phyloP scores from a whole-genome alignment of 345 rosid genomes.

The Syzygium oleosum region DNA sequence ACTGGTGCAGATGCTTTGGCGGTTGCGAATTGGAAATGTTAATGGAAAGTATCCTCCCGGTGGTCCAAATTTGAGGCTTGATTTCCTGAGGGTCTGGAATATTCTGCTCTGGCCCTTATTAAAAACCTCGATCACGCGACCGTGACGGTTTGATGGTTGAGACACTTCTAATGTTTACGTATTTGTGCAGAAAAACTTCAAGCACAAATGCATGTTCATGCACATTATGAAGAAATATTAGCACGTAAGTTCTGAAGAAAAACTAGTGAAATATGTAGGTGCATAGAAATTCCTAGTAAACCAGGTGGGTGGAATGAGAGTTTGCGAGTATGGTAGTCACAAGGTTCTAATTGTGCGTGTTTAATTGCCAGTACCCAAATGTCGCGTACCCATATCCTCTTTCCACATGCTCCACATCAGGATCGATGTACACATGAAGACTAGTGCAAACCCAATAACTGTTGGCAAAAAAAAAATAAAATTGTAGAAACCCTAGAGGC shows the following conservation, averaged over 20 bases:
- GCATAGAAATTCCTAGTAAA: not conserved
- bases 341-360: too few species aligned
- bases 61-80: conserved; percentile 78
- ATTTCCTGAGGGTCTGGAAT: conserved; percentile 56
- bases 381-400: too few species aligned
- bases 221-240: fast-evolving
- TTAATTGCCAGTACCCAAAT: too few species aligned
- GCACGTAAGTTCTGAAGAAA: not conserved
- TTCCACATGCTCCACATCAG: too few species aligned
- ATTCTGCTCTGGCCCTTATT: not conserved
- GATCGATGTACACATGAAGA: too few species aligned
- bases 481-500: not conserved
- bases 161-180: not conserved
- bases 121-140: not conserved
- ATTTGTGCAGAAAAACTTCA: not conserved
- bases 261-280: not conserved
- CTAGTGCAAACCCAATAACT: not conserved
- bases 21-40: conserved; percentile 85
- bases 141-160: not conserved
- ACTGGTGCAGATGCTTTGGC: conserved; percentile 84
- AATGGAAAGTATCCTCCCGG: conserved; percentile 82
- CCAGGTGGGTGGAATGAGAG: not conserved
- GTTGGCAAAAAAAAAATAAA: not conserved
- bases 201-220: not conserved
- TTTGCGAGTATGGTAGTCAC: not conserved